phyloP scores from a whole-genome alignment of 352 stramenopile species.

The Globisporangium apiculatum region DNA sequence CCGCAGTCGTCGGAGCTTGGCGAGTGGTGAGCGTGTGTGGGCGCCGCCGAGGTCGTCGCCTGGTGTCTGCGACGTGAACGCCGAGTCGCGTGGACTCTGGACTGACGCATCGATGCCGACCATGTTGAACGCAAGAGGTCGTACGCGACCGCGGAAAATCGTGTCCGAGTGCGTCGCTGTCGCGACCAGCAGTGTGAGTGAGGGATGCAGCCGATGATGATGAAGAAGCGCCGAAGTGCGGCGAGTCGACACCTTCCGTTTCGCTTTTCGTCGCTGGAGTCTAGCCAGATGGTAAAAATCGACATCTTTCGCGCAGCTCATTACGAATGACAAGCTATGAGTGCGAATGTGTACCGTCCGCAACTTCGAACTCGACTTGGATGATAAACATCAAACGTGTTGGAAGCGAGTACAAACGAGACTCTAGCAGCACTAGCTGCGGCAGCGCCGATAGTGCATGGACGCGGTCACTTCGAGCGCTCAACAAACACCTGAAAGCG shows the following conservation, averaged over 20 bases:
- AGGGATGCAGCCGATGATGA: not conserved
- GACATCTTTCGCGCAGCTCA: too few species aligned
- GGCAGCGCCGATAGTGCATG: too few species aligned
- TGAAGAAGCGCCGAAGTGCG: not conserved
- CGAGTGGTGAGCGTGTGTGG: not conserved
- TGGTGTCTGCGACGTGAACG: not conserved
- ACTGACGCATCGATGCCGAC: slow-evolving; percentile 8
- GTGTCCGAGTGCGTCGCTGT: not conserved
- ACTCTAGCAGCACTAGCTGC: too few species aligned
- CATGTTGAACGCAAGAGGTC: not conserved
- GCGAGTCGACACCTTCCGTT: not conserved
- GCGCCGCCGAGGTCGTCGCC: not conserved
- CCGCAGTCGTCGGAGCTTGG: not conserved
- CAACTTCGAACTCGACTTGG: too few species aligned
- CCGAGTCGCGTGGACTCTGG: slow-evolving; percentile 10
- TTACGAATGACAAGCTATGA: not conserved
- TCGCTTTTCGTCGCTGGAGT: too few species aligned
- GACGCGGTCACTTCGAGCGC: too few species aligned
- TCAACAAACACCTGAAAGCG: too few species aligned
- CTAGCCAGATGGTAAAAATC: too few species aligned
- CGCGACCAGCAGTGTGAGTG: not conserved
- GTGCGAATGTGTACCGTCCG: not conserved
- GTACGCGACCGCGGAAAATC: not conserved
- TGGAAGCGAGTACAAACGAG: too few species aligned
- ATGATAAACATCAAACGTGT: too few species aligned